Conservation (phyloP, 192 early-diverging fungal genomes). For the Coemansia sp. region DNA sequence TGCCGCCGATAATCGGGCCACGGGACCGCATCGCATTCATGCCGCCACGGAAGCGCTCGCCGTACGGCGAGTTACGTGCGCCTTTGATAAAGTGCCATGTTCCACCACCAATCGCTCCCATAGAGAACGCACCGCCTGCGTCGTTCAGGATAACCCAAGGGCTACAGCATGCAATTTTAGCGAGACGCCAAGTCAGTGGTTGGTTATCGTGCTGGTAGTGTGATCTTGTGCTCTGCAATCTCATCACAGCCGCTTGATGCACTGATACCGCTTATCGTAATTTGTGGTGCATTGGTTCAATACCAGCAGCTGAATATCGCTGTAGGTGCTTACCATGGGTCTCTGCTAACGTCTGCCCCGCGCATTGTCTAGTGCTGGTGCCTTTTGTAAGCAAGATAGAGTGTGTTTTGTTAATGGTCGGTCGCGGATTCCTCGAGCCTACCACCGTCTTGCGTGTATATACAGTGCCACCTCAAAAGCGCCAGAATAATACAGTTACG, state of each 20-base stretch:
- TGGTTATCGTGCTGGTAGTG: not conserved
- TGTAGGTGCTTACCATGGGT: constrained; percentile 42
- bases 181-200: not conserved
- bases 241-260: not conserved
- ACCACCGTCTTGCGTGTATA: not conserved
- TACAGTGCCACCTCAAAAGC: constrained; percentile 6
- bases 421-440: not conserved
- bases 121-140: constrained; percentile 84
- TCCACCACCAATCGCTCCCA: constrained; percentile 95
- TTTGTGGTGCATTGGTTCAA: not conserved
- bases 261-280: not conserved
- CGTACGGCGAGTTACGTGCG: constrained; percentile 95
- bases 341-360: constrained; percentile 50
- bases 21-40: constrained; percentile 87
- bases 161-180: constrained; percentile 25
- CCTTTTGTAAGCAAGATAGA: not conserved
- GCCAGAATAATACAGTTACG: not conserved
- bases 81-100: constrained; percentile 99
- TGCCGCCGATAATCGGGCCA: constrained; percentile 92
- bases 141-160: constrained; percentile 87
- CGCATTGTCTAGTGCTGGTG: constrained; percentile 27
- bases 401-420: not conserved
- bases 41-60: constrained; percentile 88
- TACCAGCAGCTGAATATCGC: not conserved
- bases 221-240: not conserved